Percentiles rank a stretch among this genome's conserved stretches.
phyloP scores from a whole-genome alignment of 2,329 filamentous ascomycete genomes.

The Penicillium sp. region DNA sequence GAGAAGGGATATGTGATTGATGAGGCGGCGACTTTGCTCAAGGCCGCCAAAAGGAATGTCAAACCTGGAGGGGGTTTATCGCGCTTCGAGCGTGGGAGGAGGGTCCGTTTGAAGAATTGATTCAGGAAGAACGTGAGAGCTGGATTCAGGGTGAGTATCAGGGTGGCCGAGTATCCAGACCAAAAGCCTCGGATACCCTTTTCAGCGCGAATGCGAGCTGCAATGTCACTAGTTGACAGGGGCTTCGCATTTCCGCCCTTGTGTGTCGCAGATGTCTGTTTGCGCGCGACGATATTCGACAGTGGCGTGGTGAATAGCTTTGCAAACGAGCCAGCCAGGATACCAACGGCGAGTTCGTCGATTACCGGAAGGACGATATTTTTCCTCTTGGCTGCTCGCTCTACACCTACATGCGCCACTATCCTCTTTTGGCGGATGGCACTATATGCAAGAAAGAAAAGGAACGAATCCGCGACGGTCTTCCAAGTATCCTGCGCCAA shows the following conservation, averaged over 20 bases:
- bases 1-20: slow-evolving; percentile 81
- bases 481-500: slow-evolving; percentile 63
- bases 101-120: slow-evolving; percentile 61
- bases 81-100: slow-evolving; percentile 55
- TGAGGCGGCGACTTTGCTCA: slow-evolving; percentile 75
- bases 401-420: slow-evolving; percentile 30
- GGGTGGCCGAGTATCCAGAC: slow-evolving; percentile 79
- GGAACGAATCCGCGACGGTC: slow-evolving; percentile 70
- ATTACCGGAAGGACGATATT: slow-evolving; percentile 54
- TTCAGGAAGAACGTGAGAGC: slow-evolving; percentile 83
- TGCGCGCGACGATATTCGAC: slow-evolving; percentile 75
- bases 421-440: slow-evolving; percentile 50
- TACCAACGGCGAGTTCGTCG: slow-evolving; percentile 71
- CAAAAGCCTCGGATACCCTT: slow-evolving; percentile 75
- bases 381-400: slow-evolving; percentile 22
- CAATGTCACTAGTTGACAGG: slow-evolving; percentile 55
- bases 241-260: slow-evolving; percentile 10
- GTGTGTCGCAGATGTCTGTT: slow-evolving; percentile 62
- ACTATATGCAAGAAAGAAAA: slow-evolving; percentile 82
- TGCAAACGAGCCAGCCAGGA: slow-evolving; percentile 68
- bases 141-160: slow-evolving; percentile 81
- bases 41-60: slow-evolving; percentile 67
- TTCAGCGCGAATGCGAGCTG: slow-evolving; percentile 62
- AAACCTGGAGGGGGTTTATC: slow-evolving; percentile 52
- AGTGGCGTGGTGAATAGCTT: slow-evolving; percentile 77